Evolutionary conservation across 129 eudicot species (phyloP).

Genomic region (Flaveria ramosissima): DNA sequence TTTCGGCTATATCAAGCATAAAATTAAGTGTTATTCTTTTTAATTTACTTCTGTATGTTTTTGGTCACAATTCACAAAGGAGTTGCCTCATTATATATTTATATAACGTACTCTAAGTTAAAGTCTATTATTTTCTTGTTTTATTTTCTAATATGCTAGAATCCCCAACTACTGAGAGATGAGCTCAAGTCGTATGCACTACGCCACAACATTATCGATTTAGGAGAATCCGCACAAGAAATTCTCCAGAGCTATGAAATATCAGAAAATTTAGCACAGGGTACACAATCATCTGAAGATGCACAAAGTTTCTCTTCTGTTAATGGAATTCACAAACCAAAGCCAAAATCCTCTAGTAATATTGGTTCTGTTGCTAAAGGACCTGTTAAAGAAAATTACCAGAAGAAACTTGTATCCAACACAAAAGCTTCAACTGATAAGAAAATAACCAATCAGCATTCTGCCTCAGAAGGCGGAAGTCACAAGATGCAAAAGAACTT

Average conservation of each 20-base stretch:
- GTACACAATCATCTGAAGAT: slow-evolving; percentile 35
- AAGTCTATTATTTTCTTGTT: background rate
- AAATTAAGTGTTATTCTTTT: background rate
- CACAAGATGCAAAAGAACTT: slow-evolving; percentile 43
- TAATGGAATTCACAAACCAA: slow-evolving; percentile 33
- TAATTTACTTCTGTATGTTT: slow-evolving; percentile 1
- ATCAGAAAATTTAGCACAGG: slow-evolving; percentile 53
- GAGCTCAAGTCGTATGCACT: slow-evolving; percentile 61
- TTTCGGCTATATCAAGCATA: no score
- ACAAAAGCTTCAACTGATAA: slow-evolving; percentile 39
- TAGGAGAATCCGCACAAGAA: slow-evolving; percentile 56
- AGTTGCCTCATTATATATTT: no score
- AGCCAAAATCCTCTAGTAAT: slow-evolving; percentile 46
- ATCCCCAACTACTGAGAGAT: slow-evolving; percentile 63
- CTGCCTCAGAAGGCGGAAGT: background rate
- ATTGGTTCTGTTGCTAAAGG: slow-evolving; percentile 39
- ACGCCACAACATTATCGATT: slow-evolving; percentile 55
- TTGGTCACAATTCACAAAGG: background rate
- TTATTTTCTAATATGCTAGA: slow-evolving; percentile 14
- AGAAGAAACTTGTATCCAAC: slow-evolving; percentile 37
- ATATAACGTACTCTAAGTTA: no score
- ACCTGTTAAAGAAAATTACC: slow-evolving; percentile 29
- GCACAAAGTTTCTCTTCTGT: slow-evolving; percentile 54
- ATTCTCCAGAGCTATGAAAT: slow-evolving; percentile 60
- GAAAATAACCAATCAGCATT: slow-evolving; percentile 1